These are phyloP conservation scores for Cornus controversa DNA, from an alignment of 148 eudicot genomes.

Conservation along the genomic window DNA sequence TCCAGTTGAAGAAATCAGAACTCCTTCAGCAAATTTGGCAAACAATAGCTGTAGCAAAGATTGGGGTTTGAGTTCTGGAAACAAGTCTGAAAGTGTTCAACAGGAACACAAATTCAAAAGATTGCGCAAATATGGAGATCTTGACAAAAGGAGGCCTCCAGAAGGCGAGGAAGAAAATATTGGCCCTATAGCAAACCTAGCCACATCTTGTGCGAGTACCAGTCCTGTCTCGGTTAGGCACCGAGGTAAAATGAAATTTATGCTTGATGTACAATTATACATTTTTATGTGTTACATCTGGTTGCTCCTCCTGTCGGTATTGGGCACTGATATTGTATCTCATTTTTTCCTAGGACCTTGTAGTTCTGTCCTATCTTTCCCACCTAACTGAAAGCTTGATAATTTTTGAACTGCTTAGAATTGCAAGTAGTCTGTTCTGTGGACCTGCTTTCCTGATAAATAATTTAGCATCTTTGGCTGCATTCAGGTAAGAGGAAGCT, in stretches of 20 bases:
- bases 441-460: not conserved
- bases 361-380: not conserved
- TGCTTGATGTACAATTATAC: conserved; percentile 2
- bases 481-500: conserved; percentile 48
- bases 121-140: conserved; percentile 67
- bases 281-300: too few species aligned
- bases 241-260: conserved; percentile 36
- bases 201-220: conserved; percentile 15
- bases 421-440: not conserved
- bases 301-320: not conserved
- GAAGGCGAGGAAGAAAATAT: conserved; percentile 20
- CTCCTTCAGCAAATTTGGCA: conserved; percentile 50
- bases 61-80: conserved; percentile 64
- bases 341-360: not conserved
- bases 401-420: not conserved
- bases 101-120: conserved; percentile 55
- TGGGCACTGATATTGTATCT: not conserved
- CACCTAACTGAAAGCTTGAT: not conserved
- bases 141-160: conserved; percentile 21
- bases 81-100: conserved; percentile 38
- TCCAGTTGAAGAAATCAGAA: conserved; percentile 29
- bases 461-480: not conserved
- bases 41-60: conserved; percentile 62
- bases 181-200: conserved; percentile 15
- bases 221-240: conserved; percentile 22